Base-by-base conservation (phyloP, 2,329 filamentous ascomycete species). In the Calonectria ilicicola region DNA sequence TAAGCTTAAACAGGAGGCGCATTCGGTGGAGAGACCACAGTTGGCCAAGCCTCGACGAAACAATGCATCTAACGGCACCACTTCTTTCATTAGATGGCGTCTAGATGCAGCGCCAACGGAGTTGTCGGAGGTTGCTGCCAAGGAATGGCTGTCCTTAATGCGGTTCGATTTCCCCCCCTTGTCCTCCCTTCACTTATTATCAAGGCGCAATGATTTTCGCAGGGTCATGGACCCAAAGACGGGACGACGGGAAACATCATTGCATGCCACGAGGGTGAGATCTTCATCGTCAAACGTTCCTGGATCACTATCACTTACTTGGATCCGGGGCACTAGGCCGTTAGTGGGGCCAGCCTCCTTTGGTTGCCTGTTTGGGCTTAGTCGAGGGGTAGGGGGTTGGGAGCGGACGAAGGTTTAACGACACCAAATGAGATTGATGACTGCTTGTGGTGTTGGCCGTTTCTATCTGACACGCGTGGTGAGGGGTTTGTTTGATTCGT, bases 1-100 rank as follows among this genome's bases (percentile, higher is more conserved):
- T 67, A 71, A 67, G 69, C 69, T 71, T 71, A 65, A 71, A 47
- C 19, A 62, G 42, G 69, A 67, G 66, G 69, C 69, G 66, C 63
- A 71, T 66, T 21, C 47, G 14, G 21, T 21, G 56, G 46, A 32
- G 23, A 26, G 46, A 5, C 49, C 38, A 56, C 26, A 44, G 62
- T 15, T 40, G 42, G 21, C 56, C 49, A 27, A 53, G 29, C 17
- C 32, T 29, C 32, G 32, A 66, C 32, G 53, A 60, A 60, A 35
- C 21, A 8, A 40, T 60, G 53, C 53, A 60, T 26, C 53, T 32
- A 60, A 60, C 46, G 23, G 38, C 35, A 35, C 19, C 44, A 27
- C 29, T 65, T 35, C 29, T 49, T 58, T 47, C 29, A 60, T 42
- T 27, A 58, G 40, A 42, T 46, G 46, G 35, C 51, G 40, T 40